Conservation (phyloP, 2,329 filamentous ascomycete species). For the Neoarthrinium moseri region DNA sequence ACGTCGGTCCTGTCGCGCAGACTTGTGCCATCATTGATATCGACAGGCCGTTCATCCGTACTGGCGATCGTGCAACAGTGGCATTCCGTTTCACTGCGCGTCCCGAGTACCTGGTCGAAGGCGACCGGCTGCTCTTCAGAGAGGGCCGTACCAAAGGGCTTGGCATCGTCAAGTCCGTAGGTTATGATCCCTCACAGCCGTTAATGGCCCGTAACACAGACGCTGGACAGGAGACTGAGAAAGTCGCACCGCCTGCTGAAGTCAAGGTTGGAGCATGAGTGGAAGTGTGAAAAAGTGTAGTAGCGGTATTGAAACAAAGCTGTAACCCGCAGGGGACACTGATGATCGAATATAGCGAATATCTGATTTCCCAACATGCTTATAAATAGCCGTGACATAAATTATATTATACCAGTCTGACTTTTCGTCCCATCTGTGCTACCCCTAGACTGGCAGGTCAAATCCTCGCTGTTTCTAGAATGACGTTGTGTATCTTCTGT, state of each 20-base stretch:
- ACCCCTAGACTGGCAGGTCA: no score
- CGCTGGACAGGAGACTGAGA: not conserved
- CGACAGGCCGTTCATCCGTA: constrained; percentile 91
- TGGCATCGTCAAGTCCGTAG: constrained; percentile 88
- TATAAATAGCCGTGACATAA: no score
- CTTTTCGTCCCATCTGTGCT: no score
- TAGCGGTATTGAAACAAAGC: no score
- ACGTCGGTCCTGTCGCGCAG: constrained; percentile 91
- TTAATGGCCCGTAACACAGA: constrained; percentile 25
- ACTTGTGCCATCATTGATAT: constrained; percentile 98
- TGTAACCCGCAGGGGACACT: no score
- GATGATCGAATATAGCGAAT: no score
- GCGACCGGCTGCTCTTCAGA: constrained; percentile 87
- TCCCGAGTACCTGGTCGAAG: constrained; percentile 86
- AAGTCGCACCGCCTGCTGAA: not conserved
- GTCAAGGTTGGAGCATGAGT: not conserved
- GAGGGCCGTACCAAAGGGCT: constrained; percentile 94
- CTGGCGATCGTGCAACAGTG: constrained; percentile 89
- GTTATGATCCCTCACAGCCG: constrained; percentile 70
- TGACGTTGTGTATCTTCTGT: no score
- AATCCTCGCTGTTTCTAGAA: no score
- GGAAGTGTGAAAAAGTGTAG: no score
- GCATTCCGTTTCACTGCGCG: constrained; percentile 94
- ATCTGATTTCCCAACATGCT: no score
- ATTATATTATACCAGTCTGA: no score